Evolutionary conservation across 768 basidiomycete species (phyloP).

Genomic region (Russula emetica): DNA sequence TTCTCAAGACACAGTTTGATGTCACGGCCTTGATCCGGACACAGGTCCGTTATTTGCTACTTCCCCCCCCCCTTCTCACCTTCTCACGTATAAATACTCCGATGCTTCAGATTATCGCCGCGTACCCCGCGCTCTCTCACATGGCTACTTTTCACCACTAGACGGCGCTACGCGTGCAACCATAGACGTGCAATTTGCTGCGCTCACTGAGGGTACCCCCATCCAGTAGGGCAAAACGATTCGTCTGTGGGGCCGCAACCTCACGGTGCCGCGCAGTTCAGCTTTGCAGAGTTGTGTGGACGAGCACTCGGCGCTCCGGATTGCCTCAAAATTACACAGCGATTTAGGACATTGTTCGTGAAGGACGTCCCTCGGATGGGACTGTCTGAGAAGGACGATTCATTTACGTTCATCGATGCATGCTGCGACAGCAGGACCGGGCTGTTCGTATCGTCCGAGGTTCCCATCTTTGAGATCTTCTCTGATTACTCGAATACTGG

Average conservation of each 20-base stretch:
- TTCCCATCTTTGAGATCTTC: slow-evolving; percentile 87
- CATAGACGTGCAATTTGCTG: slow-evolving; percentile 78
- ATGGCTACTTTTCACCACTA: slow-evolving; percentile 88
- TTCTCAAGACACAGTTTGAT: slow-evolving; percentile 81
- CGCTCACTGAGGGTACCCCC: slow-evolving; percentile 57
- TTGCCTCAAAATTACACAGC: slow-evolving; percentile 88
- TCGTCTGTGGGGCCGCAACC: slow-evolving; percentile 82
- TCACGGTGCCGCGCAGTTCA: slow-evolving; percentile 78
- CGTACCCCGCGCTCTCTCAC: slow-evolving; percentile 85
- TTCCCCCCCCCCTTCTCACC: not conserved
- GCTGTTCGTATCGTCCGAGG: slow-evolving; percentile 87
- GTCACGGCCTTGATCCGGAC: slow-evolving; percentile 90
- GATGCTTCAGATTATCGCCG: slow-evolving; percentile 78
- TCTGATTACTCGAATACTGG: slow-evolving; percentile 53
- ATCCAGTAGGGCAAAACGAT: slow-evolving; percentile 60
- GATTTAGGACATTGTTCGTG: slow-evolving; percentile 84
- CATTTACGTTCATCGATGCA: slow-evolving; percentile 96
- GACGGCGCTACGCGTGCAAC: slow-evolving; percentile 59
- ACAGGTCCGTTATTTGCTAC: slow-evolving; percentile 53
- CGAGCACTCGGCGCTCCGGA: slow-evolving; percentile 90
- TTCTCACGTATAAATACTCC: not conserved
- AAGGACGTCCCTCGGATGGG: slow-evolving; percentile 86
- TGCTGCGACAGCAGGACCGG: slow-evolving; percentile 95
- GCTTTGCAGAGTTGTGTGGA: slow-evolving; percentile 82
- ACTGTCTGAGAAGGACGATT: slow-evolving; percentile 87